phyloP scores from a whole-genome alignment of 2,329 filamentous ascomycete genomes.

The Colletotrichum camelliae region DNA sequence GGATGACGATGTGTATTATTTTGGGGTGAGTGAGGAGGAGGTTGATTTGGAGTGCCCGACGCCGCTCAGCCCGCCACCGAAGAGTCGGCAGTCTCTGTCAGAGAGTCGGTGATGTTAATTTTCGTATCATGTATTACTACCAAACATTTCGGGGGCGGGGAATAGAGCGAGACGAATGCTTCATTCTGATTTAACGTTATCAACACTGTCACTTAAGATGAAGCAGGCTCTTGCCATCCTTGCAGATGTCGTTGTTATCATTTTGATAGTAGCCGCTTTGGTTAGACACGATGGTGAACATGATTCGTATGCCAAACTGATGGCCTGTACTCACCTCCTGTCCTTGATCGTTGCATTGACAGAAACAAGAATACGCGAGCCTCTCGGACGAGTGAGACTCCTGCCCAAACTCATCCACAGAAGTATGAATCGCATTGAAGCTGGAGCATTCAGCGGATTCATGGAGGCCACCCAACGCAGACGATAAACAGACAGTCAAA shows the following conservation, averaged over 20 bases:
- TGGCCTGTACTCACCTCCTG: background rate
- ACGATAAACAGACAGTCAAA: background rate
- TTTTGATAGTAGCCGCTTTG: background rate
- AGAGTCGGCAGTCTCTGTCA: background rate
- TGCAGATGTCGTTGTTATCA: background rate
- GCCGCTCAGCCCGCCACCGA: constrained; percentile 12
- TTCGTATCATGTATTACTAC: background rate
- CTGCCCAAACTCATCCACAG: too few relatives aligned
- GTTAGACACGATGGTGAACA: background rate
- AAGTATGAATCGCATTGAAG: too few relatives aligned
- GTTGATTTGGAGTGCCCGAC: constrained; percentile 8
- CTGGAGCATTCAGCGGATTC: background rate
- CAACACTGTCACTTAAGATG: background rate
- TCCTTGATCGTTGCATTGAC: too few relatives aligned
- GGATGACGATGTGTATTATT: constrained; percentile 14
- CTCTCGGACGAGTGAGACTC: too few relatives aligned
- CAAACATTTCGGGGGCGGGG: background rate
- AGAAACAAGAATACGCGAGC: too few relatives aligned
- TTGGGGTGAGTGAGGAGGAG: background rate
- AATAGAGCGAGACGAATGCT: background rate
- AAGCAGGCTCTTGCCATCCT: background rate
- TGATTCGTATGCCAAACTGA: background rate
- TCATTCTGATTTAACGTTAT: background rate
- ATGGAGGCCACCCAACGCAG: background rate
- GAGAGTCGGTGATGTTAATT: background rate